Base-by-base conservation (phyloP, 2,329 filamentous ascomycete genomes). In the Aspergillus calidoustus region DNA sequence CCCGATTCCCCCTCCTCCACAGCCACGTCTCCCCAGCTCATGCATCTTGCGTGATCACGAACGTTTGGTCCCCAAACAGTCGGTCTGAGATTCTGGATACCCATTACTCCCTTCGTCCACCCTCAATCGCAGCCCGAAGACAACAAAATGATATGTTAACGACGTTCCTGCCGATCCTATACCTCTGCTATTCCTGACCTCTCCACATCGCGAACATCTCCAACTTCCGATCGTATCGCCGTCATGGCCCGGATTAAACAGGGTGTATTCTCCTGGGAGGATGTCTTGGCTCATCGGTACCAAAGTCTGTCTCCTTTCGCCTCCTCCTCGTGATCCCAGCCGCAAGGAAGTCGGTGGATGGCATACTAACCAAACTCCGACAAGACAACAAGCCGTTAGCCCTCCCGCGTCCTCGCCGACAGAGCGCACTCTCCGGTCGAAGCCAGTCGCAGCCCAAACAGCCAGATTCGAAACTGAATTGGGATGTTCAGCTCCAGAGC, bases 231-330 rank as follows among this genome's bases (percentile, higher is more conserved):
- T 23, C 23, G 31, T 9, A 19, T 22, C 34, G n/a, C 23, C 43
- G 38, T 25, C 44, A 77, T 78, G 76, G 69, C 74, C 19, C 72
- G 71, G 54, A 71, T 71, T 44, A 77, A 74, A 58, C 69, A 71
- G 44, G 76, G 76, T 0, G 71, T 77, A 2, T 77, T 78, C 63
- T 77, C 74, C 7, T 78, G 76, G 76, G 76, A 78, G 64, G 76
- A 78, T 69, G 76, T 78, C 11, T 65, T 78, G 46, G 71, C 73
- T 30, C 75, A 78, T 54, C 74, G 75, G 60, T 78, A 77, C 64
- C 74, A 76, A 60, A 76, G 76, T 78, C 54, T 66, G 73, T 72
- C 34, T 43, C 43, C 43, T 54, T 44, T 25, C 34, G 19, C 46
- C 19, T 44, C 44, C 25, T 47, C 54, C 22, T 48, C 54, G 47